Evolutionary conservation across 1,139 yeast species (phyloP), one percentile per base, ranked within the genome.

Genomic region (Protomyces inouyei): DNA sequence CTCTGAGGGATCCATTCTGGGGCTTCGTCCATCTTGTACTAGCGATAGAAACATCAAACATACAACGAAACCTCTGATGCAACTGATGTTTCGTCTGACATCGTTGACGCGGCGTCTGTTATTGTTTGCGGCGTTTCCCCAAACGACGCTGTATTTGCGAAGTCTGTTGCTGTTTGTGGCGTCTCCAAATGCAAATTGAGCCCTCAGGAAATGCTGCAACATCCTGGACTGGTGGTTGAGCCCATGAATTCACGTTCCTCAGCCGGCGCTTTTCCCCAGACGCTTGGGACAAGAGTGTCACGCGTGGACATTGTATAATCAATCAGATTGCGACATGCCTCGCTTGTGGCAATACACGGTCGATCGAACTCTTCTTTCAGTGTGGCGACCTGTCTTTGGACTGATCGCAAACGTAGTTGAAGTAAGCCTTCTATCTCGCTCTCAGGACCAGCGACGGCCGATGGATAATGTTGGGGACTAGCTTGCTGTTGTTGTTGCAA

Each of bases 281-380:
- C 61, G 25, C 61, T 57, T 28, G 55, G 63, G 21, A 59, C 45
- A 43, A 59, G 40, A 23, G 54, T 48, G 28, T 59, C 63, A 18
- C 45, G 36, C 35, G 57, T 52, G 12, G 35, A 12, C 57, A 59
- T 52, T 16, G 52, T 55, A 21, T 36, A 52, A 9, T 52, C 25
- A 14, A 59, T 52, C n/a, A 59, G 46, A 18, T 43, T 38, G n/a
- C 52, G 38, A 35, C 57, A 52, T 18, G 63, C 63, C 18, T 40
- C 63, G 35, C 63, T 52, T 18, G 55, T n/a, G 14, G 28, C 9
- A 4, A 57, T 37, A 23, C 43, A 16, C 21, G 53, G 25, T 12
- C 36, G 21, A 18, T n/a, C 48, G 23, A 43, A 18, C 12, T 43
- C 23, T 16, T 43, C 48, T 18, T 43, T 16, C 9, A 43, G 48